phyloP scores from a whole-genome alignment of 495 filamentous ascomycete genomes.

The Hypomontagnella submonticulosa region DNA sequence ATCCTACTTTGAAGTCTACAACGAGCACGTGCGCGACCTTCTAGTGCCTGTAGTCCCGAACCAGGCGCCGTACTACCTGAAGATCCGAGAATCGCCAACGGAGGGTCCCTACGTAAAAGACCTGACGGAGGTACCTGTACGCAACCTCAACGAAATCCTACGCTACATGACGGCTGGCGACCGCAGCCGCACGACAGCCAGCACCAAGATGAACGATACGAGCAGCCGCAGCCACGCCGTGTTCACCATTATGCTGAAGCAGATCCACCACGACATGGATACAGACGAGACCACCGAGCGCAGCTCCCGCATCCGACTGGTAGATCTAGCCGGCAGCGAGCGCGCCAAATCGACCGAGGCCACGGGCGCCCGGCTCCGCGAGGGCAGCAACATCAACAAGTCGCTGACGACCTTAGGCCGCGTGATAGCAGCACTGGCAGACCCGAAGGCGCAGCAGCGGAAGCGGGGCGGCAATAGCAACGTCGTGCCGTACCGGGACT shows the following conservation, averaged over 20 bases:
- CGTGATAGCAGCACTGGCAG: slow-evolving; percentile 96
- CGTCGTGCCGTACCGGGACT: slow-evolving; percentile 94
- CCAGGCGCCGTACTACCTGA: slow-evolving; percentile 88
- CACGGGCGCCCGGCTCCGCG: slow-evolving; percentile 86
- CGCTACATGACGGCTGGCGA: slow-evolving; percentile 92
- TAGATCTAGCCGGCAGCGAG: slow-evolving; percentile 95
- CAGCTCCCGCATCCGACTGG: slow-evolving; percentile 89
- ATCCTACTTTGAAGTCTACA: slow-evolving; percentile 99
- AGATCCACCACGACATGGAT: slow-evolving; percentile 90
- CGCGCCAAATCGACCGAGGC: slow-evolving; percentile 96
- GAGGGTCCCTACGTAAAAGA: slow-evolving; percentile 99
- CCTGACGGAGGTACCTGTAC: slow-evolving; percentile 89
- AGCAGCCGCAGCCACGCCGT: slow-evolving; percentile 94
- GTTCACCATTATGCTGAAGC: slow-evolving; percentile 97
- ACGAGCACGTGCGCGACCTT: slow-evolving; percentile 97
- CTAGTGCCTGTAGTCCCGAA: slow-evolving; percentile 77
- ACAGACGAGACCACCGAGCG: slow-evolving; percentile 97
- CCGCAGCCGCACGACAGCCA: slow-evolving; percentile 86
- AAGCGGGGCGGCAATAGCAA: slow-evolving; percentile 64
- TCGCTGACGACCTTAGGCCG: slow-evolving; percentile 94
- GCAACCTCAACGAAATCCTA: slow-evolving; percentile 83
- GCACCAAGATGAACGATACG: slow-evolving; percentile 99
- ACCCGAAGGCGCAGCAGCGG: slow-evolving; percentile 71
- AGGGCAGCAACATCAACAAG: slow-evolving; percentile 98
- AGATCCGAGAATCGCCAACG: slow-evolving; percentile 93